Conservation (phyloP, 2,329 filamentous ascomycete species). For the Hymenoscyphus linearis region DNA sequence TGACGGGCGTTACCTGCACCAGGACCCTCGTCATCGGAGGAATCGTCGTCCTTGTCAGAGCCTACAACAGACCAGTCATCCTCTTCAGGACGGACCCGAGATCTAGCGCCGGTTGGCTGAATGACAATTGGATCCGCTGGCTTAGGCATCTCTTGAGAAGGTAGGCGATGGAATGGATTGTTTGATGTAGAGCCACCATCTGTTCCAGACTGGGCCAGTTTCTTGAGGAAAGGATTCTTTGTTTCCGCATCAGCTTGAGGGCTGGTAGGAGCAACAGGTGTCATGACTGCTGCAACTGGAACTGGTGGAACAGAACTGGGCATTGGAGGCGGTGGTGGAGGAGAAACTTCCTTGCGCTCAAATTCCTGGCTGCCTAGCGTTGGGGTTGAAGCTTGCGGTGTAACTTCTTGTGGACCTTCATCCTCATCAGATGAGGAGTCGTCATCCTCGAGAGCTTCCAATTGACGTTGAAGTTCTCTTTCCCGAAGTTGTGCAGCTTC, state of each 20-base stretch:
- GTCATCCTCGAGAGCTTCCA: constrained; percentile 68
- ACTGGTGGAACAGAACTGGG: constrained; percentile 48
- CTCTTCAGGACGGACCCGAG: constrained; percentile 54
- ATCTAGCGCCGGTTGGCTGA: constrained; percentile 40
- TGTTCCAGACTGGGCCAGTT: constrained; percentile 64
- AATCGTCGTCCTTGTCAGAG: constrained; percentile 70
- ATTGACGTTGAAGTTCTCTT: constrained; percentile 79
- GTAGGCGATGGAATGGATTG: constrained; percentile 91
- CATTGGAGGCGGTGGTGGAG: constrained; percentile 49
- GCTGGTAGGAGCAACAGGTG: constrained; percentile 32
- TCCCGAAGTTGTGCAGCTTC: constrained; percentile 88
- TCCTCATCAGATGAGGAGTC: constrained; percentile 61
- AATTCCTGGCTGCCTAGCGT: constrained; percentile 50
- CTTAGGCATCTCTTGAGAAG: constrained; percentile 51
- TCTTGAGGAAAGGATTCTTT: constrained; percentile 92
- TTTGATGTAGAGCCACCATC: constrained; percentile 50
- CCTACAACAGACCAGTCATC: constrained; percentile 82
- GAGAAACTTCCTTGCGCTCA: constrained; percentile 46
- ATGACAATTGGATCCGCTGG: constrained; percentile 38
- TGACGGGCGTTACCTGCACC: constrained; percentile 83
- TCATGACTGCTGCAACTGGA: constrained; percentile 28
- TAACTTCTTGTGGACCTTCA: constrained; percentile 68
- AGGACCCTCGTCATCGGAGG: constrained; percentile 69
- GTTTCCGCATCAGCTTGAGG: constrained; percentile 61
- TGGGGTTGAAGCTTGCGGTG: constrained; percentile 55